phyloP scores from a whole-genome alignment of 805 yeast species.

The Kluyveromyces wickerhamii region DNA sequence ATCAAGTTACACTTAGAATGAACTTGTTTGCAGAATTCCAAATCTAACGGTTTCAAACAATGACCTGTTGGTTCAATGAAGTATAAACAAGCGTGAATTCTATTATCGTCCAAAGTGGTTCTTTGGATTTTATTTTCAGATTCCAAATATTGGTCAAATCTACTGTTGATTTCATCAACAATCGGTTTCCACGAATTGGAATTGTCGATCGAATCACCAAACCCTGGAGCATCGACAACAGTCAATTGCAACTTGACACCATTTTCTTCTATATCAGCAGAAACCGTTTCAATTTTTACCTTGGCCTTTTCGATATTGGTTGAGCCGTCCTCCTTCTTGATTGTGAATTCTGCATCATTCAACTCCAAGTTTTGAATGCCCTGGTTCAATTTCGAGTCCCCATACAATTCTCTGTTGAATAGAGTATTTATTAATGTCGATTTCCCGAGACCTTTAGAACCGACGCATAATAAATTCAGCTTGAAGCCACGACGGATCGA shows the following conservation, averaged over 20 bases:
- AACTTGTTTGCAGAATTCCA: conserved; percentile 77
- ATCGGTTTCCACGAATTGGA: conserved; percentile 82
- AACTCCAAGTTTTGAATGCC: conserved; percentile 4
- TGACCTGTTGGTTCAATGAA: conserved; percentile 98
- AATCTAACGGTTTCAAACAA: conserved; percentile 79
- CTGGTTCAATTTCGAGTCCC: conserved; percentile 11
- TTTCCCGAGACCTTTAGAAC: conserved; percentile 90
- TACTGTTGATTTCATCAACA: conserved; percentile 74
- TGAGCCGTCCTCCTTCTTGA: conserved; percentile 5
- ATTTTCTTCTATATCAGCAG: conserved; percentile 81
- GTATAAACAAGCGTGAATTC: conserved; percentile 89
- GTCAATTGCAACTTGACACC: conserved; percentile 82
- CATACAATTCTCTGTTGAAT: conserved; percentile 59
- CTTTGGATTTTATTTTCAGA: conserved; percentile 80
- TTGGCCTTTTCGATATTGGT: conserved; percentile 15
- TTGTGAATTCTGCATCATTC: conserved; percentile 2
- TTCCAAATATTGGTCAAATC: conserved; percentile 86
- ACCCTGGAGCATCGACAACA: conserved; percentile 87
- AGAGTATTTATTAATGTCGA: conserved; percentile 86
- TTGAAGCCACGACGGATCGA: conserved; percentile 84
- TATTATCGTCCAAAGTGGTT: conserved; percentile 60
- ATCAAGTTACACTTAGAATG: conserved; percentile 89
- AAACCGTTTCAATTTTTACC: conserved; percentile 52
- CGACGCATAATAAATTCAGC: conserved; percentile 83
- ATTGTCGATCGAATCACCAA: conserved; percentile 84